phyloP scores from a whole-genome alignment of 2,329 filamentous ascomycete species.

The Teratosphaeria viscida region DNA sequence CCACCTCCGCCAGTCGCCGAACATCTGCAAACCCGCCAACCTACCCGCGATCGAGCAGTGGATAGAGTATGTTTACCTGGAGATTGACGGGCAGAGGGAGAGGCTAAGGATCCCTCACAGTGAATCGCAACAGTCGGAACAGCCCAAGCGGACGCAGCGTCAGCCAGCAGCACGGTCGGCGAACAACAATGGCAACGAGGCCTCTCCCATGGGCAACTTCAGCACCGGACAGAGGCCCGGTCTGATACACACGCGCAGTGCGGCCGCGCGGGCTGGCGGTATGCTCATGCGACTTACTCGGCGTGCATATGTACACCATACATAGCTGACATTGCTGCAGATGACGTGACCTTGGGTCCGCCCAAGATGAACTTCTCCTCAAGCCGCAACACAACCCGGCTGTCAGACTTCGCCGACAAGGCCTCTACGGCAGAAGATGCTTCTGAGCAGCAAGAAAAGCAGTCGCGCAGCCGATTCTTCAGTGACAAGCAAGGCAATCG shows the following conservation, averaged over 20 bases:
- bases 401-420: constrained; percentile 21
- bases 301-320: not conserved
- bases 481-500: constrained; percentile 33
- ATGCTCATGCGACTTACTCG: constrained; percentile 5
- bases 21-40: constrained; percentile 68
- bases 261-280: constrained; percentile 16
- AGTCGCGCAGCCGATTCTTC: constrained; percentile 29
- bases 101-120: constrained; percentile 30
- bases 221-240: constrained; percentile 23
- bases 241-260: constrained; percentile 18
- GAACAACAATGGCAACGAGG: constrained; percentile 5
- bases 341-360: constrained; percentile 78
- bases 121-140: constrained; percentile 17
- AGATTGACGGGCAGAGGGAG: constrained; percentile 24
- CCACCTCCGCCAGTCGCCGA: constrained; percentile 66
- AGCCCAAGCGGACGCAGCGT: constrained; percentile 4
- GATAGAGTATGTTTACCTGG: constrained; percentile 64
- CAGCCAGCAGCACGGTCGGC: constrained; percentile 4
- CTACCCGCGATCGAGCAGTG: constrained; percentile 84
- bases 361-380: constrained; percentile 77
- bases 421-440: constrained; percentile 24
- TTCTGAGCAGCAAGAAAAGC: constrained; percentile 22
- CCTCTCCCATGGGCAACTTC: constrained; percentile 28
- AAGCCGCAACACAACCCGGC: constrained; percentile 45
- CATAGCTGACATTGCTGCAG: constrained; percentile 43